A percentile compares a stretch with the other conserved stretches of the same genome.
These are phyloP conservation scores for Dipodascus albidus DNA, from an alignment of 805 yeast species.

Conservation along the genomic window DNA sequence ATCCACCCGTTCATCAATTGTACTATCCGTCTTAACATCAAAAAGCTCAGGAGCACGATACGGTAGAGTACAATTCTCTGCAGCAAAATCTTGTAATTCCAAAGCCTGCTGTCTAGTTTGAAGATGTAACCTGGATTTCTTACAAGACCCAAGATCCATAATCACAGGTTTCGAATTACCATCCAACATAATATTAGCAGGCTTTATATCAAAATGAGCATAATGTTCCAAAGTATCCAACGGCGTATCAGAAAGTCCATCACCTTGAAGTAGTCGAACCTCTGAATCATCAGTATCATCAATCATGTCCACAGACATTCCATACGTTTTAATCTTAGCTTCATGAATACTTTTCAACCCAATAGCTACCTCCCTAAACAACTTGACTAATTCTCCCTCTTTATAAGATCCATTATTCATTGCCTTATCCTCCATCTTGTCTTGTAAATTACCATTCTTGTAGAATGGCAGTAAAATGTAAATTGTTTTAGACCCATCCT, in stretches of 20 bases:
- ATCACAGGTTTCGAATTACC: conserved; percentile 67
- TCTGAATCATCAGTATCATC: conserved; percentile 13
- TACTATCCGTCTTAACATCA: conserved; percentile 58
- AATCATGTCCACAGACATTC: conserved; percentile 4
- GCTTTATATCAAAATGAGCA: conserved; percentile 83
- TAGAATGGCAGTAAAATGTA: conserved; percentile 74
- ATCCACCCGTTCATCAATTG: conserved; percentile 64
- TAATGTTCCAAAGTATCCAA: conserved; percentile 49
- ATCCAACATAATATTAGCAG: conserved; percentile 77
- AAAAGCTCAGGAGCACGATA: conserved; percentile 86
- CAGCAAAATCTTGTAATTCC: conserved; percentile 67
- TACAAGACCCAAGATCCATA: conserved; percentile 75
- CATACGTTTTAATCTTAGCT: conserved; percentile 8
- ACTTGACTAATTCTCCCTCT: conserved; percentile 51
- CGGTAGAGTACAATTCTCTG: conserved; percentile 75
- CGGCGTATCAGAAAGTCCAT: conserved; percentile 30
- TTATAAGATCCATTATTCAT: conserved; percentile 41
- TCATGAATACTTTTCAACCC: conserved; percentile 72
- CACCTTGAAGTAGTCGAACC: conserved; percentile 2
- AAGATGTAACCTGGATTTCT: conserved; percentile 45
- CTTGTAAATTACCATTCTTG: conserved; percentile 66
- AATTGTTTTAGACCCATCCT: conserved; percentile 70
- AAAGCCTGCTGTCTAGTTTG: conserved; percentile 59
- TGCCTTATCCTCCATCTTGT: conserved; percentile 54
- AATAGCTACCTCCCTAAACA: conserved; percentile 58